These are phyloP conservation scores for Phytopythium aichiense DNA, from an alignment of 352 stramenopile species.

Conservation along the genomic window DNA sequence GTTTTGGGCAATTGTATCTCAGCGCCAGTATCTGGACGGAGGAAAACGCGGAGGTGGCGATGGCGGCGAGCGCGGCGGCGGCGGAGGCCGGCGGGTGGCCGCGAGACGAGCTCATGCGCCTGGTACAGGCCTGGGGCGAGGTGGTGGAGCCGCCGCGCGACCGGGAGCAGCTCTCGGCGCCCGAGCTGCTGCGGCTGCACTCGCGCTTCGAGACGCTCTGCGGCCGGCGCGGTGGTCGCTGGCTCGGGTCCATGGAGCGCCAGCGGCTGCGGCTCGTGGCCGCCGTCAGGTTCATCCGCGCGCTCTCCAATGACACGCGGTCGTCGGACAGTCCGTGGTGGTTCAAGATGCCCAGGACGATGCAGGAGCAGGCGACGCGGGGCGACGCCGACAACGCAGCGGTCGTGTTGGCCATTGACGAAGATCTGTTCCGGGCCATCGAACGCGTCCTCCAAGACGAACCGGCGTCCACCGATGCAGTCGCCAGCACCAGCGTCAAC, in stretches of 20 bases:
- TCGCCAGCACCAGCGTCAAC: background rate
- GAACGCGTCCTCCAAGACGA: constrained; percentile 13
- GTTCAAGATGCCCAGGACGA: constrained; percentile 17
- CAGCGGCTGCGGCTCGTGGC: constrained; percentile 26
- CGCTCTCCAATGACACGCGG: constrained; percentile 15
- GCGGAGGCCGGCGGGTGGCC: constrained; percentile 26
- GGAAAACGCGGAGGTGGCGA: background rate
- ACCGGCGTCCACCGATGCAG: background rate
- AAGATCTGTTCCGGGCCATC: constrained; percentile 19
- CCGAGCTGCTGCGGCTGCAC: constrained; percentile 16
- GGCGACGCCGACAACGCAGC: constrained; percentile 11
- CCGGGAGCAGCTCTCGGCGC: constrained; percentile 17
- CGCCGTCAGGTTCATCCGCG: constrained; percentile 22
- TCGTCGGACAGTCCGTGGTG: constrained; percentile 15
- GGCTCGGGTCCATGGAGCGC: constrained; percentile 17
- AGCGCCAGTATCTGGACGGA: constrained; percentile 6
- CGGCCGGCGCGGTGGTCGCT: constrained; percentile 8
- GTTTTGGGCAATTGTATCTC: background rate
- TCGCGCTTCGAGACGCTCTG: constrained; percentile 18
- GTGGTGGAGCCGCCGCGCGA: constrained; percentile 17
- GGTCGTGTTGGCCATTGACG: constrained; percentile 15
- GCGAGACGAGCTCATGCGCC: constrained; percentile 22
- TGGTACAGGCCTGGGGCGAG: constrained; percentile 31
- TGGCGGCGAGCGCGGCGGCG: background rate
- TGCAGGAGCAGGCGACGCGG: constrained; percentile 18